Conservation (phyloP, 345 rosid genomes). For the Moringa oleifera region DNA sequence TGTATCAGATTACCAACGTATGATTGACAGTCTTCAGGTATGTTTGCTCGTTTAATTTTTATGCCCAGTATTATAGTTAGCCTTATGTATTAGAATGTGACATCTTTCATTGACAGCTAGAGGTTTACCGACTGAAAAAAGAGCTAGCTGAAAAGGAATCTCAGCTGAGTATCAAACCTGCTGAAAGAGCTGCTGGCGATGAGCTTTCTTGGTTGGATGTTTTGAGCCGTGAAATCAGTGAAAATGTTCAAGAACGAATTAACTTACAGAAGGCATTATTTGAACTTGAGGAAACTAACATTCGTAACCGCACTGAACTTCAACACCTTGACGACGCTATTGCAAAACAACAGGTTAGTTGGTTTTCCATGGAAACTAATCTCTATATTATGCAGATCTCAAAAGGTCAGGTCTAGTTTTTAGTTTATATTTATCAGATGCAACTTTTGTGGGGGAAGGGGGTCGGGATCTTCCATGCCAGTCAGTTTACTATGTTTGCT, state of each 20-base stretch:
- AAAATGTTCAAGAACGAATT: conserved; percentile 92
- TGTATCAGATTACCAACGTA: conserved; percentile 89
- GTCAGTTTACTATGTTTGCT: no score
- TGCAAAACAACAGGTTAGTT: conserved; percentile 68
- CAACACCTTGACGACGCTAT: conserved; percentile 83
- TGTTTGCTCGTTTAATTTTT: conserved; percentile 15
- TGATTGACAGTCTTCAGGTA: conserved; percentile 97
- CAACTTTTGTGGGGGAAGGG: neutral
- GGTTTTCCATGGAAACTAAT: neutral
- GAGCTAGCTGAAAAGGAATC: conserved; percentile 87
- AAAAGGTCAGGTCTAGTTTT: neutral
- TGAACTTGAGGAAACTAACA: conserved; percentile 91
- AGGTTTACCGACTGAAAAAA: conserved; percentile 74
- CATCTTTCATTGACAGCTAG: conserved; percentile 36
- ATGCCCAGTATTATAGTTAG: neutral
- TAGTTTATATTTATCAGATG: no score
- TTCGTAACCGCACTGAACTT: conserved; percentile 68
- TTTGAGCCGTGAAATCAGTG: conserved; percentile 88
- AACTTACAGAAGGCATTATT: conserved; percentile 86
- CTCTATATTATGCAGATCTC: neutral
- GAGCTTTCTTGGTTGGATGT: conserved; percentile 86
- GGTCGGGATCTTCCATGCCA: no score
- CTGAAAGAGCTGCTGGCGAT: conserved; percentile 70
- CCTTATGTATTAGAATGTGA: conserved; percentile 1
- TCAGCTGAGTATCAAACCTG: conserved; percentile 60